phyloP scores from a whole-genome alignment of 2,329 filamentous ascomycete species.

The Fusarium nematophilum region DNA sequence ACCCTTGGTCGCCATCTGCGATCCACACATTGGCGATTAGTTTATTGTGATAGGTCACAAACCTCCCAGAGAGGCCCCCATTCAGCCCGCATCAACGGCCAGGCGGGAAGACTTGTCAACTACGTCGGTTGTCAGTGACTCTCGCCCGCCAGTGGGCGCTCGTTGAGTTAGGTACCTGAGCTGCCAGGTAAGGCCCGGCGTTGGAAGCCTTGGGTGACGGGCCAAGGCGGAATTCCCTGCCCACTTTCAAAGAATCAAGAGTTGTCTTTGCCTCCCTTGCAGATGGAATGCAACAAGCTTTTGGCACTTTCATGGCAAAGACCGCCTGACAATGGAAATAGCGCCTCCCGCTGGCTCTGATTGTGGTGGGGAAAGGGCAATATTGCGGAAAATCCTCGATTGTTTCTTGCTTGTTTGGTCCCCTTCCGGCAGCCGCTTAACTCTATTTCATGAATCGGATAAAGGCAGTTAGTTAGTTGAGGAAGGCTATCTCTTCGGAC shows the following conservation, averaged over 20 bases:
- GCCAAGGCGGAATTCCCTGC: background rate
- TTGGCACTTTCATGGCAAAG: slow-evolving; percentile 11
- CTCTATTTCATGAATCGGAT: slow-evolving; percentile 5
- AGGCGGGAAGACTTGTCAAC: slow-evolving; percentile 15
- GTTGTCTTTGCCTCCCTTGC: slow-evolving; percentile 13
- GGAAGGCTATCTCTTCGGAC: slow-evolving; percentile 17
- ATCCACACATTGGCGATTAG: slow-evolving; percentile 2
- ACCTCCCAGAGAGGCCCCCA: slow-evolving; percentile 18
- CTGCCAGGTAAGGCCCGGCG: too few species aligned
- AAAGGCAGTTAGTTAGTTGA: background rate
- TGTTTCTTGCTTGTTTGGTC: background rate
- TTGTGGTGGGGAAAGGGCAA: slow-evolving; percentile 4
- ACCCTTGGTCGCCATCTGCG: slow-evolving; percentile 4
- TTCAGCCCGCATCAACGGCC: slow-evolving; percentile 11
- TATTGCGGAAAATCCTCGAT: slow-evolving; percentile 3
- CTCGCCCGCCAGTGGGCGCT: slow-evolving; percentile 4
- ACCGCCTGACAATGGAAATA: slow-evolving; percentile 2
- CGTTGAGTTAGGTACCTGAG: too few species aligned
- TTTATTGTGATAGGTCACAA: slow-evolving; percentile 23
- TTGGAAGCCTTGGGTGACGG: too few species aligned
- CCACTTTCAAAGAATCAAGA: slow-evolving; percentile 1
- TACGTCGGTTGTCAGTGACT: slow-evolving; percentile 13
- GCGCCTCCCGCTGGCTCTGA: slow-evolving; percentile 6
- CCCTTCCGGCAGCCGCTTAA: slow-evolving; percentile 10
- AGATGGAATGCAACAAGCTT: slow-evolving; percentile 30